A percentile compares a stretch with the other conserved stretches of the same genome.
Conservation (phyloP, 2,329 filamentous ascomycete genomes). For the Aspergillus novoparasiticus region DNA sequence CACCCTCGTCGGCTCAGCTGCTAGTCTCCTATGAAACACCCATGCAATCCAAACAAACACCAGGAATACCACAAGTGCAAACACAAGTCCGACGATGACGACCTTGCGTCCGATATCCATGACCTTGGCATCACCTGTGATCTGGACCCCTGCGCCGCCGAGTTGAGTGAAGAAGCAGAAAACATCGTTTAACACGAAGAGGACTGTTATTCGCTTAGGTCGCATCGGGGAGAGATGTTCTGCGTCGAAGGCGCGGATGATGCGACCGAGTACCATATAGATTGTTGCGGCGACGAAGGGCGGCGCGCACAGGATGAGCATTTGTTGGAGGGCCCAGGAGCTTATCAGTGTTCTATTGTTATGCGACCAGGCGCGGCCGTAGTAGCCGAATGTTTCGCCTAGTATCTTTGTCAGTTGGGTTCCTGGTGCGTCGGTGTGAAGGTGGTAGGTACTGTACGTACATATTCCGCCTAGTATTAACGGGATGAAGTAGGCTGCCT, state of each 20-base stretch:
- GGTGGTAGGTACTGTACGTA: constrained; percentile 21
- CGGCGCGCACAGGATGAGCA: constrained; percentile 45
- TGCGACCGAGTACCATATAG: constrained; percentile 45
- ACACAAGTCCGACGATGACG: constrained; percentile 32
- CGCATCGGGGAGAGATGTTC: constrained; percentile 40
- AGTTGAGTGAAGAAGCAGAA: constrained; percentile 39
- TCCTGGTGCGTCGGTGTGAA: background rate
- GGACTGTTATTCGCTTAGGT: constrained; percentile 38
- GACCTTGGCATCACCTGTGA: constrained; percentile 23
- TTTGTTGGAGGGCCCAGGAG: constrained; percentile 41
- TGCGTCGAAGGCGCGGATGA: constrained; percentile 39
- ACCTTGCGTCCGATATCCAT: constrained; percentile 29
- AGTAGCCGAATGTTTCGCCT: constrained; percentile 43
- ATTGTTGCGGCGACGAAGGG: constrained; percentile 42
- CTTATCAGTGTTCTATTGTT: constrained; percentile 25
- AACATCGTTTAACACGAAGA: constrained; percentile 42
- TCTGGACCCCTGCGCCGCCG: constrained; percentile 34
- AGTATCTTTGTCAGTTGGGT: background rate
- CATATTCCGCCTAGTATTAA: constrained; percentile 41
- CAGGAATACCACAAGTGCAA: constrained; percentile 32
- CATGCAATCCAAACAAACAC: constrained; percentile 29
- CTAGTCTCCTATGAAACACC: constrained; percentile 26
- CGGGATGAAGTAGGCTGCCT: constrained; percentile 41
- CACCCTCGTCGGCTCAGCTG: constrained; percentile 19
- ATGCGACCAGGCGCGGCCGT: constrained; percentile 39